Conservation (phyloP, 2,329 filamentous ascomycete genomes). For the Cladosporium sphaerospermum region DNA sequence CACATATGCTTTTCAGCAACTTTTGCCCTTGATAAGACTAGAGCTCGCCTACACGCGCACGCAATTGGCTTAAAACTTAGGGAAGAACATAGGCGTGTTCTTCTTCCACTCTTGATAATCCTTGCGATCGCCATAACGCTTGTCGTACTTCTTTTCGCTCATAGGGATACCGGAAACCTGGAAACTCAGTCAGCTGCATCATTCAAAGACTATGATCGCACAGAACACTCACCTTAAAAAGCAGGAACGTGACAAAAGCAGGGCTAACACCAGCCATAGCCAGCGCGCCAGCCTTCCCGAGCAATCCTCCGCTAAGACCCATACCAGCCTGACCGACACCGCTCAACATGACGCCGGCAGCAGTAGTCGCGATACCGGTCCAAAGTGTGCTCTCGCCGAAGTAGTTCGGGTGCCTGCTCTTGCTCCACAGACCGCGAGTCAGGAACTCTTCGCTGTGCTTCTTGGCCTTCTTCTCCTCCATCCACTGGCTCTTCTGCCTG, state of each 20-base stretch:
- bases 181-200: no score
- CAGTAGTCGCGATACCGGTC: constrained; percentile 58
- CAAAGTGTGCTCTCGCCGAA: constrained; percentile 66
- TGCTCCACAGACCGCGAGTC: constrained; percentile 56
- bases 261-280: constrained; percentile 54
- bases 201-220: no score
- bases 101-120: constrained; percentile 64
- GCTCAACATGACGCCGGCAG: constrained; percentile 51
- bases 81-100: constrained; percentile 59
- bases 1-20: no score
- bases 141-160: constrained; percentile 64
- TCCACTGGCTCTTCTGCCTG: constrained; percentile 58
- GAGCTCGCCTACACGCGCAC: no score
- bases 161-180: constrained; percentile 54
- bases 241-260: constrained; percentile 57
- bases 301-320: constrained; percentile 44
- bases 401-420: constrained; percentile 62
- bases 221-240: constrained; percentile 58
- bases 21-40: no score
- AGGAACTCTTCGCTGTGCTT: constrained; percentile 62
- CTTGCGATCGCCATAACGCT: constrained; percentile 55
- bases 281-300: constrained; percentile 40
- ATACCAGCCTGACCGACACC: constrained; percentile 52
- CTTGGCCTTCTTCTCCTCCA: constrained; percentile 56
- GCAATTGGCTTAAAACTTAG: no score